Evolutionary conservation across 2,329 filamentous ascomycete species (phyloP).

Genomic region (Scedosporium aurantiacum): DNA sequence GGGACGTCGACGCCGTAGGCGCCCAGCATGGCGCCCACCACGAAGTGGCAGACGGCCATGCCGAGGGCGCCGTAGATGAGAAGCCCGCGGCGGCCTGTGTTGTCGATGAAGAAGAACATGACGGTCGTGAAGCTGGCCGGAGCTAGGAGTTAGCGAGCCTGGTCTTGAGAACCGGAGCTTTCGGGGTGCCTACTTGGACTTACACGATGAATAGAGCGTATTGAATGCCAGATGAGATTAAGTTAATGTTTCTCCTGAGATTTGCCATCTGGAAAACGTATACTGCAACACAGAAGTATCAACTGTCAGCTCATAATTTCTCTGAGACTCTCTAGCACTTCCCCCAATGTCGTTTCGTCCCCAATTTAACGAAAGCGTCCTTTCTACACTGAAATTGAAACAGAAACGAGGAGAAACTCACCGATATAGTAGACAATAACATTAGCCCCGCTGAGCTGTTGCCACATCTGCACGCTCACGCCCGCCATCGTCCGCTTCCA

Average conservation of each 20-base stretch:
- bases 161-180: neutral
- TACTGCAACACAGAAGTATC: conserved; percentile 7
- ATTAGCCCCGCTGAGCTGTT: conserved; percentile 45
- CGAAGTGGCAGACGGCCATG: conserved; percentile 51
- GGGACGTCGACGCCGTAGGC: conserved; percentile 30
- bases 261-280: conserved; percentile 29
- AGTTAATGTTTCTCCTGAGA: conserved; percentile 32
- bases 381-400: neutral
- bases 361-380: neutral
- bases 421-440: conserved; percentile 47
- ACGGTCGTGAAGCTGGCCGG: conserved; percentile 19
- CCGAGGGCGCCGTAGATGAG: conserved; percentile 54
- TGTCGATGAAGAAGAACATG: conserved; percentile 39
- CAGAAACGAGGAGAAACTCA: neutral
- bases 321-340: too few relatives aligned
- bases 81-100: conserved; percentile 49
- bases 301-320: too few relatives aligned
- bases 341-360: neutral
- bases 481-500: conserved; percentile 41
- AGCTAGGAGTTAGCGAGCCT: conserved; percentile 34
- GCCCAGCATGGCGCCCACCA: conserved; percentile 42
- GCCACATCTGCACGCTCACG: conserved; percentile 43
- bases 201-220: conserved; percentile 30
- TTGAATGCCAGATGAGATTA: conserved; percentile 44
- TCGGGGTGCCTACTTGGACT: neutral